Evolutionary conservation across 2,329 filamentous ascomycete species (phyloP).

Genomic region (Stagonosporopsis vannaccii): DNA sequence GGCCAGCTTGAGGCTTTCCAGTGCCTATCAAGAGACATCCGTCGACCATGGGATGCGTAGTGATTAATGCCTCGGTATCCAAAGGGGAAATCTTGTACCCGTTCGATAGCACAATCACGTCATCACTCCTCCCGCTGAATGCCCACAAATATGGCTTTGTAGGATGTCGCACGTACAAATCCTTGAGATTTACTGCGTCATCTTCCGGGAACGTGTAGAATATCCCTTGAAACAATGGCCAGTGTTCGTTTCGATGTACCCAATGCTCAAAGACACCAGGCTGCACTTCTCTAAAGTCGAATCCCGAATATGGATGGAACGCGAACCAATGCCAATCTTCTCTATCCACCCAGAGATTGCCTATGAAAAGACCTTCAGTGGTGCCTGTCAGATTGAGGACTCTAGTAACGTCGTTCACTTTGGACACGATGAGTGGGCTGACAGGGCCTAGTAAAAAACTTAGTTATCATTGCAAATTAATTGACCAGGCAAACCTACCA

Average conservation of each 20-base stretch:
- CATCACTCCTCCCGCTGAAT: constrained; percentile 31
- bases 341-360: neutral
- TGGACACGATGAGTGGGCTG: neutral
- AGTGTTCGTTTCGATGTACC: neutral
- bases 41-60: constrained; percentile 27
- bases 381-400: neutral
- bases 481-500: neutral
- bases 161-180: constrained; percentile 28
- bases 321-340: neutral
- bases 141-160: constrained; percentile 29
- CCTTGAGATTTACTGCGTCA: constrained; percentile 27
- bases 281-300: neutral
- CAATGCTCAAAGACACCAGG: neutral
- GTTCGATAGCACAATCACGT: constrained; percentile 29
- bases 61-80: constrained; percentile 30
- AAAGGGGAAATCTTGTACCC: constrained; percentile 32
- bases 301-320: neutral
- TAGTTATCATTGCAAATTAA: neutral
- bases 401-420: neutral
- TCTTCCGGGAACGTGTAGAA: constrained; percentile 33
- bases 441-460: neutral
- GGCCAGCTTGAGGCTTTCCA: neutral
- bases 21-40: neutral
- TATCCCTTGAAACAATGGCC: constrained; percentile 4
- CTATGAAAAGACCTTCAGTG: neutral